Base-by-base conservation (phyloP, 1,284 basidiomycete species). In the Blastosporella zonata region DNA sequence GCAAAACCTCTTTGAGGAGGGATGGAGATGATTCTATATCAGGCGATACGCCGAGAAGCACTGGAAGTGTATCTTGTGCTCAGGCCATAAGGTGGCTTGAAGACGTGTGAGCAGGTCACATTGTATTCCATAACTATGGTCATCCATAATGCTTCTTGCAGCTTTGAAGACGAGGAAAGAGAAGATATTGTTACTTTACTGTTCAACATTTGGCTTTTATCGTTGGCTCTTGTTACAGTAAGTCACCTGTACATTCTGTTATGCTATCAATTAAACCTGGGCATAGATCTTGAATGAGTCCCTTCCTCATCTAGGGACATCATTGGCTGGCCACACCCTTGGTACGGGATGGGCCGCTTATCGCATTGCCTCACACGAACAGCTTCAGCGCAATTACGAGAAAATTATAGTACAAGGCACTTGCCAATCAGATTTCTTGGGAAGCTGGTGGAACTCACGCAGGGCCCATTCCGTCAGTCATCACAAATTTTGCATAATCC, bases 261-360 rank as follows among this genome's bases (percentile, higher is more conserved):
- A 21, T 41, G 18, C 22, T 12, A 22, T 47, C 10, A 18, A 13
- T 46, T 10, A 22, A 28, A 39, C 42, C 54, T 8, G 31, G 38
- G 10, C 34, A 21, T 40, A 78, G 77, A 63, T 79, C 31, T 49
- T 77, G 27, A 72, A 70, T 44, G 74, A 78, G 57, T 77, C 74
- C 0, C 64, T 76, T 21, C 77, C 77, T 7, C 75, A 78, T 55
- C 64, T 78, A 31, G 67, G 64, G 3, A 71, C 75, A 18, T 67
- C 69, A 2, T 46, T 78, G 7, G 64, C 64, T 18, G 71, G 71
- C 5, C 74, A 77, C 52, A 54, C 67, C 18, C 55, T 78, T 3
- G 70, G 67, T 2, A 70, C 70, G 6, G 67, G 54, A 8, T 78
- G 76, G 77, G 65, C 71, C 3, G 64, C 60, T 6, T 77, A 67